A percentile compares a stretch with the other conserved stretches of the same genome.
Conservation (phyloP, 2,329 filamentous ascomycete genomes). For the Stagonosporopsis chrysanthemi region DNA sequence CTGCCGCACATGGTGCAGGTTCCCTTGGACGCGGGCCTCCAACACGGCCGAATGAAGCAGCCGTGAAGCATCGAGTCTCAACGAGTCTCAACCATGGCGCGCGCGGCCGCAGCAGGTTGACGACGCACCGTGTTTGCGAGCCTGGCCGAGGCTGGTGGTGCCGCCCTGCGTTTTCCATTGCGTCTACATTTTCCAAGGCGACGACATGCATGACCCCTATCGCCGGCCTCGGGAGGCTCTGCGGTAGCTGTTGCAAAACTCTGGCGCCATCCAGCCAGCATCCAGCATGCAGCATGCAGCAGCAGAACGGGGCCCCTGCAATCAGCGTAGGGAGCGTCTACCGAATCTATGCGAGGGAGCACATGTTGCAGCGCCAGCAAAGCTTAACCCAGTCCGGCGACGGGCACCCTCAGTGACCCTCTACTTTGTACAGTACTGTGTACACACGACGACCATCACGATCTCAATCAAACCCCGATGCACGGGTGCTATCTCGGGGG, state of each 20-base stretch:
- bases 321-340: constrained; percentile 18
- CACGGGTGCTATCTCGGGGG: constrained; percentile 14
- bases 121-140: constrained; percentile 24
- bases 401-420: neutral
- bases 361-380: constrained; percentile 12
- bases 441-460: neutral
- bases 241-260: constrained; percentile 16
- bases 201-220: constrained; percentile 33
- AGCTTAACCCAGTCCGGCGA: neutral
- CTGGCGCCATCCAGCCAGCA: constrained; percentile 16
- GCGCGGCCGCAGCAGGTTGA: constrained; percentile 21
- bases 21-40: constrained; percentile 15
- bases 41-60: constrained; percentile 19
- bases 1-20: constrained; percentile 14
- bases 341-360: constrained; percentile 18
- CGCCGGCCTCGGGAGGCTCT: constrained; percentile 25
- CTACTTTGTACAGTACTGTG: too few relatives aligned
- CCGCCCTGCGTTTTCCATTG: constrained; percentile 25
- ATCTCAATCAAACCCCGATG: neutral
- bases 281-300: constrained; percentile 10
- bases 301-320: constrained; percentile 9
- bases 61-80: constrained; percentile 20
- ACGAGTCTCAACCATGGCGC: constrained; percentile 14
- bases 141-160: constrained; percentile 22
- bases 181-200: constrained; percentile 15